Evolutionary conservation across 169 alveolate genomes (phyloP).

Genomic region (Pseudocohnilembus persalinus): DNA sequence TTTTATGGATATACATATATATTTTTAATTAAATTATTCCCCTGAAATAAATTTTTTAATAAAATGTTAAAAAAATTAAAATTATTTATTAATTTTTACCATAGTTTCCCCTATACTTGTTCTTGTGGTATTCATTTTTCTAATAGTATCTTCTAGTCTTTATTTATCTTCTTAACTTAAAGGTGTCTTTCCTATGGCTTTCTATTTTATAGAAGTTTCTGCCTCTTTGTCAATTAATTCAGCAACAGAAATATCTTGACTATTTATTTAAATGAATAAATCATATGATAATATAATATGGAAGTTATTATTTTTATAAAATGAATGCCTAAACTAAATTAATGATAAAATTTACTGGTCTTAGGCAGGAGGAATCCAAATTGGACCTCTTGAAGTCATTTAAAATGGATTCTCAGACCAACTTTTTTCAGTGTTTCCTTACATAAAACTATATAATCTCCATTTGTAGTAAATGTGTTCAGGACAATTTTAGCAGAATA

Average conservation of each 20-base stretch:
- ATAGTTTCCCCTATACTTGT: not conserved
- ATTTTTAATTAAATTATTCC: too few relatives aligned
- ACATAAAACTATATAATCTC: not conserved
- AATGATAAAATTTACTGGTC: not conserved
- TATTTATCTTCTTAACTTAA: not conserved
- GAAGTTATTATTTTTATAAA: not conserved
- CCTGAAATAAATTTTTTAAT: too few relatives aligned
- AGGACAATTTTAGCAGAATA: not conserved
- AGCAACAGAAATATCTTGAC: not conserved
- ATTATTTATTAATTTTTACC: too few relatives aligned
- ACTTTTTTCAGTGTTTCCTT: not conserved
- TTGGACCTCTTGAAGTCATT: not conserved
- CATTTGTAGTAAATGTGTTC: not conserved
- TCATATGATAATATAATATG: too few relatives aligned
- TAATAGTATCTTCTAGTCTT: not conserved
- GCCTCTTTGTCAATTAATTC: not conserved
- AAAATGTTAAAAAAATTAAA: too few relatives aligned
- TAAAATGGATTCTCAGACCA: not conserved
- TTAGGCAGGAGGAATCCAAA: not conserved
- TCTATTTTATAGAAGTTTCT: not conserved
- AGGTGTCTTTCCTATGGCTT: not conserved
- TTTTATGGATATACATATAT: too few relatives aligned
- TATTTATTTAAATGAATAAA: too few relatives aligned
- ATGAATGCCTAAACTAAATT: too few relatives aligned
- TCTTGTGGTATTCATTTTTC: not conserved